Conservation (phyloP, 306 rosid genomes). For the Prunus armeniaca region DNA sequence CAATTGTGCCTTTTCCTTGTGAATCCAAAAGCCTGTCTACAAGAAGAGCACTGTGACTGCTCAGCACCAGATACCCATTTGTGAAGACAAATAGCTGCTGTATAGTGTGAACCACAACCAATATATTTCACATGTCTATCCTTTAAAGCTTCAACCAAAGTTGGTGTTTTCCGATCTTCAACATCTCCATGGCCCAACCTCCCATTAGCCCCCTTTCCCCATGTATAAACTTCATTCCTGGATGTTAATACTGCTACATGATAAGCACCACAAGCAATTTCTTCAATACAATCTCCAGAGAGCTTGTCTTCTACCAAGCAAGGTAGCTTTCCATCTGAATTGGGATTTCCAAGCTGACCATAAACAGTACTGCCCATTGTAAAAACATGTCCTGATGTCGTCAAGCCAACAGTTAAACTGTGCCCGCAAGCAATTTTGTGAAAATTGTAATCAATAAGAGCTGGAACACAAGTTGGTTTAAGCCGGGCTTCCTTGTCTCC, state of each 20-base stretch:
- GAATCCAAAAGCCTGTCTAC: conserved; percentile 97
- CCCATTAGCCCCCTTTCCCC: conserved; percentile 99
- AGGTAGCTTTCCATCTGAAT: conserved; percentile 84
- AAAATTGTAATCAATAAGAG: conserved; percentile 83
- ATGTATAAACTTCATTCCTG: conserved; percentile 92
- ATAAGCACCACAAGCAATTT: conserved; percentile 95
- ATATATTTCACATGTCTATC: conserved; percentile 88
- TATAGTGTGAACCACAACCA: conserved; percentile 86
- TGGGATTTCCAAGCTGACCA: conserved; percentile 97
- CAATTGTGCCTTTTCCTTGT: conserved; percentile 97
- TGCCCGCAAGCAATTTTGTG: conserved; percentile 93
- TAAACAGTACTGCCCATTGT: conserved; percentile 96
- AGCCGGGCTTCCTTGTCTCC: conserved; percentile 96
- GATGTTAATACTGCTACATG: conserved; percentile 87
- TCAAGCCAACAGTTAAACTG: conserved; percentile 87
- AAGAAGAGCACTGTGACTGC: conserved; percentile 95
- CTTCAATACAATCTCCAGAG: conserved; percentile 65
- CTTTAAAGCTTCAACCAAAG: conserved; percentile 82
- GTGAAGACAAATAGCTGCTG: conserved; percentile 97
- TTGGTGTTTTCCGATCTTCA: conserved; percentile 91
- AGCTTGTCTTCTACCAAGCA: conserved; percentile 82
- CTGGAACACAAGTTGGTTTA: conserved; percentile 85
- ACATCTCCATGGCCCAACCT: conserved; percentile 97
- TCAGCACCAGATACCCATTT: conserved; percentile 95
- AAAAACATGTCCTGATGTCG: conserved; percentile 80